Conservation (phyloP, 225 moss, liverwort and hornwort species). For the Takakia lepidozioides region DNA sequence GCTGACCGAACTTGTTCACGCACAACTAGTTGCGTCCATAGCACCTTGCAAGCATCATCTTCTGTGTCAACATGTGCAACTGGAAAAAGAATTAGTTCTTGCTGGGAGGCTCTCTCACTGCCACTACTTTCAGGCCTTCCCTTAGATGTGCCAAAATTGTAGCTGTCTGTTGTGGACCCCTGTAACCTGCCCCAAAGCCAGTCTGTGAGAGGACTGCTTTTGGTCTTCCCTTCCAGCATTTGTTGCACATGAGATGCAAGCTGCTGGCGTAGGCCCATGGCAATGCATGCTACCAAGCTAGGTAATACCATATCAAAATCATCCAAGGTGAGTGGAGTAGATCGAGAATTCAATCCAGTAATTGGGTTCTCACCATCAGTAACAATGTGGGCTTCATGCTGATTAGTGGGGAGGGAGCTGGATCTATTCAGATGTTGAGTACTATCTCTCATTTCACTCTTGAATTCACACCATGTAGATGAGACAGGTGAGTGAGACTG, state of each 20-base stretch:
- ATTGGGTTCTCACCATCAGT: no score
- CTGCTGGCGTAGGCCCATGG: slow-evolving; percentile 81
- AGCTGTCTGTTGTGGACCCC: slow-evolving; percentile 10
- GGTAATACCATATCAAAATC: slow-evolving; percentile 17
- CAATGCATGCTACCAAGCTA: slow-evolving; percentile 73
- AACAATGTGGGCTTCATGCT: no score
- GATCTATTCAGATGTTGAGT: slow-evolving; percentile 20
- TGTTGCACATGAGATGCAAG: slow-evolving; percentile 69
- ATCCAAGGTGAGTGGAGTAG: no score
- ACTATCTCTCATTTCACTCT: slow-evolving; percentile 69
- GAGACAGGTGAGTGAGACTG: slow-evolving; percentile 52
- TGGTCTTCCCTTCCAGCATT: slow-evolving; percentile 33
- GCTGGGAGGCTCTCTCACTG: slow-evolving; percentile 16
- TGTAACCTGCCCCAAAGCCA: slow-evolving; percentile 86
- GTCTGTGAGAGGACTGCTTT: slow-evolving; percentile 36
- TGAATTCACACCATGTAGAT: slow-evolving; percentile 87
- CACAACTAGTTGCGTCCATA: slow-evolving; percentile 82
- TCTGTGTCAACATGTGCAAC: slow-evolving; percentile 41
- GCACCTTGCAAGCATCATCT: slow-evolving; percentile 54
- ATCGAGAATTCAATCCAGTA: no score
- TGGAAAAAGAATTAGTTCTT: slow-evolving; percentile 41
- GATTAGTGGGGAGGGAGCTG: no score
- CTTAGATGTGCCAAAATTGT: slow-evolving; percentile 2
- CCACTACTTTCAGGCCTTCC: slow-evolving; percentile 13
- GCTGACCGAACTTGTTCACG: slow-evolving; percentile 80